Evolutionary conservation across 1,284 basidiomycete genomes (phyloP).

Genomic region (Kalmanozyma brasiliensis): DNA sequence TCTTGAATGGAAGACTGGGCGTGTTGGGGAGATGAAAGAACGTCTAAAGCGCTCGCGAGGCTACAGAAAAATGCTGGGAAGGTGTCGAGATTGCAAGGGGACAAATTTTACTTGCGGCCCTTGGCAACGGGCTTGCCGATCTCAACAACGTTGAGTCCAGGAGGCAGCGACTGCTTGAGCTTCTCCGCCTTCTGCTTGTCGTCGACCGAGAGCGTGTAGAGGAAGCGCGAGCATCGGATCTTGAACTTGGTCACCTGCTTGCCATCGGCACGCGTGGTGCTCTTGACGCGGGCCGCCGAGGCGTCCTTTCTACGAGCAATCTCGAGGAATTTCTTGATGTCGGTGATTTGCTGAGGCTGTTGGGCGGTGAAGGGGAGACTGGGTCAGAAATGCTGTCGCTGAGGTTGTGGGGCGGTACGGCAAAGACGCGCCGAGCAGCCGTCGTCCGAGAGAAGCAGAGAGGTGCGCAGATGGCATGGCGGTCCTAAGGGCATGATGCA

Average conservation of each 20-base stretch:
- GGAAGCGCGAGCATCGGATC: slow-evolving; percentile 94
- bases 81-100: slow-evolving; percentile 1
- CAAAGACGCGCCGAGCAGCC: background rate
- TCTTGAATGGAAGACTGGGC: slow-evolving; percentile 3
- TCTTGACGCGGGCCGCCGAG: slow-evolving; percentile 94
- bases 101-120: slow-evolving; percentile 47
- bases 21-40: slow-evolving; percentile 5
- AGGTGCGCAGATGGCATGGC: background rate
- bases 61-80: slow-evolving; percentile 1
- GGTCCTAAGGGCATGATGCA: too few relatives aligned
- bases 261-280: slow-evolving; percentile 81
- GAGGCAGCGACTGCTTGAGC: slow-evolving; percentile 93
- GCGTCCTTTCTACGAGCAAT: slow-evolving; percentile 84
- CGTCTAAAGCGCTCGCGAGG: background rate
- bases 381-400: slow-evolving; percentile 24
- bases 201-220: slow-evolving; percentile 95
- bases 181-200: slow-evolving; percentile 99
- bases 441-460: slow-evolving; percentile 3
- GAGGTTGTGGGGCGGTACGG: background rate
- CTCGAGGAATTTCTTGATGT: slow-evolving; percentile 99
- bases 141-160: slow-evolving; percentile 72
- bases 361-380: background rate
- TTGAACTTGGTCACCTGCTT: slow-evolving; percentile 90
- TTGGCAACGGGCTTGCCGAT: slow-evolving; percentile 54
- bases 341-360: slow-evolving; percentile 95